Evolutionary conservation across 345 rosid species (phyloP).

Genomic region (Clausena lansium): DNA sequence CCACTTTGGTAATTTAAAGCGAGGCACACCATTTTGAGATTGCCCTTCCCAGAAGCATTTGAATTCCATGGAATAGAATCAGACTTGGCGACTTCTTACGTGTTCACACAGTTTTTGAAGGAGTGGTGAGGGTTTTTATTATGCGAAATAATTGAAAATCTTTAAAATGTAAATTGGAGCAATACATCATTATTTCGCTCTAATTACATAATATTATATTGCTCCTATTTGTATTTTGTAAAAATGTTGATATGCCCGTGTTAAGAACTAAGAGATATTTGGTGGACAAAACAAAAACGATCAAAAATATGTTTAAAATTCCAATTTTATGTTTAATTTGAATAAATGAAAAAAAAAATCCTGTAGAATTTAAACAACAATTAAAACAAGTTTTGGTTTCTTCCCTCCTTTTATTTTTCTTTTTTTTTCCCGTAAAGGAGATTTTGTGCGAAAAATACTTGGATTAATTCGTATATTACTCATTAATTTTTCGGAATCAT

Average conservation of each 20-base stretch:
- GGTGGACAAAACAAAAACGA: too few relatives aligned
- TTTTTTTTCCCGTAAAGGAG: fast-evolving
- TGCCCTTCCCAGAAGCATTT: slow-evolving; percentile 45
- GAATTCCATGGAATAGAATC: slow-evolving; percentile 11
- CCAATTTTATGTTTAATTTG: too few relatives aligned
- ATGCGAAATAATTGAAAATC: not conserved
- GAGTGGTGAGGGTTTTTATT: not conserved
- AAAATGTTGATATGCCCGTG: too few relatives aligned
- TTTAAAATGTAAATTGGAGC: not conserved
- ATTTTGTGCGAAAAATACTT: not conserved
- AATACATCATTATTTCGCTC: not conserved
- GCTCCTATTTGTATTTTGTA: too few relatives aligned
- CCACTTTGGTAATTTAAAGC: not conserved
- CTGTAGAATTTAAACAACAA: not conserved
- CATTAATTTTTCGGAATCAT: not conserved
- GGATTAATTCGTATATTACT: not conserved
- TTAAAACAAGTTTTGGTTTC: not conserved
- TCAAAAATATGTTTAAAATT: too few relatives aligned
- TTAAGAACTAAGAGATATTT: too few relatives aligned
- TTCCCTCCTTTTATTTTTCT: too few relatives aligned
- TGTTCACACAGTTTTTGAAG: not conserved
- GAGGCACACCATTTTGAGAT: slow-evolving; percentile 17
- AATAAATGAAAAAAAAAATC: too few relatives aligned
- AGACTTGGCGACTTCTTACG: slow-evolving; percentile 9
- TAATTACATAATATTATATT: too few relatives aligned